Percentiles rank a stretch among this genome's conserved stretches.
Conservation (phyloP, 2,329 filamentous ascomycete species). For the Neonectria punicea region DNA sequence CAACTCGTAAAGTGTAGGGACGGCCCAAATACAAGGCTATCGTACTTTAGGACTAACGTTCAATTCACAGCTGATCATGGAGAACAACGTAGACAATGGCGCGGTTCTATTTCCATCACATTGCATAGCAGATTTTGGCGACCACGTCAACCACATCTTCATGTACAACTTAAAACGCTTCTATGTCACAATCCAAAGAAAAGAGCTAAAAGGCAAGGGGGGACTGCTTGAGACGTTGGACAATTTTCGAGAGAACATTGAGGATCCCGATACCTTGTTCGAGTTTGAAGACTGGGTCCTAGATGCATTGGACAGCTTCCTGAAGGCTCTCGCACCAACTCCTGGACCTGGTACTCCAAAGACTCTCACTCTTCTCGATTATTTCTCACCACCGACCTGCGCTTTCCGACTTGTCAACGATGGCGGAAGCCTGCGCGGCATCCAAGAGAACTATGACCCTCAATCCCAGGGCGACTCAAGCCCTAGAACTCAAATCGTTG, state of each 20-base stretch:
- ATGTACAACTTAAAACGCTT: conserved; percentile 22
- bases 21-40: neutral
- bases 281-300: conserved; percentile 30
- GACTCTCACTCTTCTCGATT: conserved; percentile 18
- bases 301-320: conserved; percentile 10
- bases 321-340: conserved; percentile 10
- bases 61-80: neutral
- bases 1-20: neutral
- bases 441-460: conserved; percentile 19
- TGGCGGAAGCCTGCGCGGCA: conserved; percentile 9
- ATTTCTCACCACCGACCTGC: conserved; percentile 21
- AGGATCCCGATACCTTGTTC: conserved; percentile 16
- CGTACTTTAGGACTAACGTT: neutral
- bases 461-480: conserved; percentile 18
- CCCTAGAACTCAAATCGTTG: conserved; percentile 24
- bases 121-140: neutral
- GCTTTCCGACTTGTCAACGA: conserved; percentile 26
- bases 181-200: conserved; percentile 16
- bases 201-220: conserved; percentile 24
- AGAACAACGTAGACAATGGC: neutral
- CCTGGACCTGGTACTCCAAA: neutral
- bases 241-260: conserved; percentile 15
- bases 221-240: conserved; percentile 12
- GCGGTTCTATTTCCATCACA: neutral
- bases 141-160: conserved; percentile 1